Conservation (phyloP, 2,329 filamentous ascomycete genomes). For the Podosphaera xanthii region DNA sequence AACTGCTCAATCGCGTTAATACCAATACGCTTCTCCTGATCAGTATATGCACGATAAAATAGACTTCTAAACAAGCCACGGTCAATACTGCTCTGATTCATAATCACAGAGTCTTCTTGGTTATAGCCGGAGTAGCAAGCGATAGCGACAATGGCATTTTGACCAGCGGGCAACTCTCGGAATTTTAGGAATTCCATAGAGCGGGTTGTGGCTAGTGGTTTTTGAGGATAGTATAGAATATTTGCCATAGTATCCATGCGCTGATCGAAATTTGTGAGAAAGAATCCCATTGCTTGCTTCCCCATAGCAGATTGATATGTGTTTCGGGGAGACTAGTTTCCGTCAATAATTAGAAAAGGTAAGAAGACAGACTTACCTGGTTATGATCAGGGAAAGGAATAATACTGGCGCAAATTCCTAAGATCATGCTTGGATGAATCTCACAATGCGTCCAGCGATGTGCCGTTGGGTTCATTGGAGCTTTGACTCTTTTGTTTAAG, state of each 20-base stretch:
- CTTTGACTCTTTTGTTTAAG: constrained; percentile 69
- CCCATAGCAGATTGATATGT: constrained; percentile 99
- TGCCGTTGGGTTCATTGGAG: constrained; percentile 64
- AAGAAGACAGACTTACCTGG: constrained; percentile 30
- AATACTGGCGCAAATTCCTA: constrained; percentile 95
- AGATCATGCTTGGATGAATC: constrained; percentile 96
- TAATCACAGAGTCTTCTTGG: constrained; percentile 99
- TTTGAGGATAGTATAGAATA: constrained; percentile 96
- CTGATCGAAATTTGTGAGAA: constrained; percentile 86
- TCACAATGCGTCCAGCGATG: constrained; percentile 96
- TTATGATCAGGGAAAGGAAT: constrained; percentile 99
- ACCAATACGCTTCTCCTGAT: constrained; percentile 89
- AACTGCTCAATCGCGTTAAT: constrained; percentile 84
- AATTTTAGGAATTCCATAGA: constrained; percentile 99
- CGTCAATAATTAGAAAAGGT: constrained; percentile 16
- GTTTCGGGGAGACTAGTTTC: constrained; percentile 67
- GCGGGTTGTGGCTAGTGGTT: constrained; percentile 81
- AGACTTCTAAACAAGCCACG: constrained; percentile 90
- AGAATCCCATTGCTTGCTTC: constrained; percentile 99
- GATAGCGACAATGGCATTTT: constrained; percentile 97
- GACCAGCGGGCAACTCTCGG: constrained; percentile 84
- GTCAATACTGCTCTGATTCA: constrained; percentile 99
- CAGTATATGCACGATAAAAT: constrained; percentile 93
- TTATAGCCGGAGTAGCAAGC: constrained; percentile 97
- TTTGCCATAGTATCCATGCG: constrained; percentile 99